Percentiles rank a stretch among this genome's conserved stretches.
phyloP scores from a whole-genome alignment of 2,329 filamentous ascomycete genomes.

The Colletotrichum sp. region DNA sequence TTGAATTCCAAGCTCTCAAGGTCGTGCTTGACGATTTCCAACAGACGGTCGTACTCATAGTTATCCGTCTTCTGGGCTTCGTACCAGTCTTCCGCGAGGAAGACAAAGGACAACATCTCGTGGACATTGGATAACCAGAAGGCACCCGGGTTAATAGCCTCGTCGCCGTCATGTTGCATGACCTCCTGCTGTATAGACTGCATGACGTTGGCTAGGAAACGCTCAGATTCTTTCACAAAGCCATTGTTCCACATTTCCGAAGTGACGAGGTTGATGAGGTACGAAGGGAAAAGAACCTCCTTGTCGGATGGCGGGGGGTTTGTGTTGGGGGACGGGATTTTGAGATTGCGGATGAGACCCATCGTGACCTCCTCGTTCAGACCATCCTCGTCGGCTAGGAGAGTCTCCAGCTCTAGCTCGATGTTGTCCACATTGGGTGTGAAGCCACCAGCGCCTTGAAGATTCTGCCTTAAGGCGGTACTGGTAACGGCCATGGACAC shows the following conservation, averaged over 20 bases:
- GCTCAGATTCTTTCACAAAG: conserved; percentile 98
- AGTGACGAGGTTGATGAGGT: conserved; percentile 98
- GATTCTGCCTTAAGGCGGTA: conserved; percentile 70
- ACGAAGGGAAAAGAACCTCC: conserved; percentile 97
- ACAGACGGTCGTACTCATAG: conserved; percentile 95
- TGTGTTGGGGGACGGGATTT: conserved; percentile 88
- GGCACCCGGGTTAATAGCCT: conserved; percentile 94
- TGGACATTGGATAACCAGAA: conserved; percentile 99
- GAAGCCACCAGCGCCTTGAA: conserved; percentile 79
- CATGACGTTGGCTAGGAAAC: conserved; percentile 99
- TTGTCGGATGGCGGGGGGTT: conserved; percentile 95
- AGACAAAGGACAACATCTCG: conserved; percentile 99
- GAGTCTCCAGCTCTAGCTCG: conserved; percentile 91
- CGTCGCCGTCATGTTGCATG: conserved; percentile 97
- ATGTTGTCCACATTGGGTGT: conserved; percentile 86
- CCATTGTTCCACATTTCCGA: conserved; percentile 99
- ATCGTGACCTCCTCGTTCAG: conserved; percentile 97
- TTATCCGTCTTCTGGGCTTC: conserved; percentile 99
- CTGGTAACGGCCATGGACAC: conserved; percentile 91
- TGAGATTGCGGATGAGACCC: conserved; percentile 94
- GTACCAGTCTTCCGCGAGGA: conserved; percentile 99
- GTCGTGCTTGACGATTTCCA: conserved; percentile 99
- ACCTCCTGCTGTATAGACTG: conserved; percentile 99
- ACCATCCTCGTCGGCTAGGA: conserved; percentile 93
- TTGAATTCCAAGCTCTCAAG: conserved; percentile 98